Conservation (phyloP, 140 eudicot genomes). For the Stevia rebaudiana region DNA sequence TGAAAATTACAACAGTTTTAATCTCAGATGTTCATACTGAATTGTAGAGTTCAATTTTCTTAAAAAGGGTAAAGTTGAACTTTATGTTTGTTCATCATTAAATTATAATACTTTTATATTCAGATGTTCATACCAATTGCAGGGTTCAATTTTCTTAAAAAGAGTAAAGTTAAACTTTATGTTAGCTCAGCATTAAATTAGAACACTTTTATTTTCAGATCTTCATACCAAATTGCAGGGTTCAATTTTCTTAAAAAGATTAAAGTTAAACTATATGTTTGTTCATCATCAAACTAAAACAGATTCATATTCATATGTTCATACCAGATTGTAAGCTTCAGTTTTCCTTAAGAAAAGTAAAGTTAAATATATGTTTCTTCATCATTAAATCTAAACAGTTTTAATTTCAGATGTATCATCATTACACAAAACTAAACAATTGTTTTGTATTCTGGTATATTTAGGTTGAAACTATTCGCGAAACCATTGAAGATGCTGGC, state of each 20-base stretch:
- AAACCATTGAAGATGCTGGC: constrained; percentile 85
- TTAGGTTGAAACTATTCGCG: constrained; percentile 77
- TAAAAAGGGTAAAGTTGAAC: too few species aligned
- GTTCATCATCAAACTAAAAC: background rate
- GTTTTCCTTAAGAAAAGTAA: background rate
- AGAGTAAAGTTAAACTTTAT: too few species aligned
- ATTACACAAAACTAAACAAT: background rate
- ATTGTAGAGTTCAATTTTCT: too few species aligned
- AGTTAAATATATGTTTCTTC: background rate
- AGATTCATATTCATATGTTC: background rate
- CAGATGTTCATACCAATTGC: too few species aligned
- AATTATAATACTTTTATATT: too few species aligned
- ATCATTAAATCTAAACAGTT: background rate
- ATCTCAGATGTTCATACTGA: too few species aligned
- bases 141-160: too few species aligned
- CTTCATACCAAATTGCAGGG: background rate
- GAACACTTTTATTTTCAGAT: background rate
- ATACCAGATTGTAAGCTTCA: background rate
- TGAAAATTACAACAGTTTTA: too few species aligned
- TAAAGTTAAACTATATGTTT: background rate
- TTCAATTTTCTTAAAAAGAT: background rate
- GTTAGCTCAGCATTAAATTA: background rate
- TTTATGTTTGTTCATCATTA: too few species aligned
- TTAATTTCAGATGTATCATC: too few species aligned
- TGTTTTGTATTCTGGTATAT: background rate